Evolutionary conservation across 139 green algal species (phyloP), one percentile per base, ranked within the genome.

Genomic region (Medakamo hakoo): DNA sequence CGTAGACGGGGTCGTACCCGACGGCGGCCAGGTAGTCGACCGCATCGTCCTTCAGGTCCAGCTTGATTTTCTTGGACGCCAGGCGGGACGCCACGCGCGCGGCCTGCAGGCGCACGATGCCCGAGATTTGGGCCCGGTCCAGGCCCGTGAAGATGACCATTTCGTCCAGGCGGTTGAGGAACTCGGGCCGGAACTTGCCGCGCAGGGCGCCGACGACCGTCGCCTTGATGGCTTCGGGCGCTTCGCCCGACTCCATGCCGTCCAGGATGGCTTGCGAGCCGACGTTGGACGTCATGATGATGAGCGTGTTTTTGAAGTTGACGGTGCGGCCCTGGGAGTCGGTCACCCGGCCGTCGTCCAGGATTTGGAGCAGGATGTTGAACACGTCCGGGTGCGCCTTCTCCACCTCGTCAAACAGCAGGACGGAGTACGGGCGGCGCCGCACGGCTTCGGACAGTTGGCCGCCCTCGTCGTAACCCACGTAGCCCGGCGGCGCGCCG

Each of bases 81-180:
- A 98, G 66, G 2, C 92, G 79, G 55, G 80, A 55, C 20, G 70
- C 57, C 29, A 94, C 80, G 28, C 87, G 76, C 58, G 78, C 68
- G 58, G 75, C 77, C 65, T 88, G 81, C 60, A 89, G 68, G 27
- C 49, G 56, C 57, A 96, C 91, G 60, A 96, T 94, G 49, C 30
- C 29, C 49, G 69, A 67, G 73, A 97, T 95, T 78, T 97, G 77
- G 0, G 78, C 72, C 4, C 63, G 30, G 19, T 64, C 63, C 5
- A 97, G 83, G 19, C 84, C 82, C 66, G 94, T 78, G 67, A 97
- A 98, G 24, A 96, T 86, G 63, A 95, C 91, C 78, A 93, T 97
- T 71, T 97, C 91, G 77, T 97, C 91, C 30, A 97, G 80, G 58
- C 91, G 78, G 79, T 97, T 98, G 64, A 98, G 73, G 67, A 97